A percentile compares a stretch with the other conserved stretches of the same genome.
These are phyloP conservation scores for Chytriomyces hyalinus DNA, from an alignment of 192 early-diverging fungal species.

Conservation along the genomic window DNA sequence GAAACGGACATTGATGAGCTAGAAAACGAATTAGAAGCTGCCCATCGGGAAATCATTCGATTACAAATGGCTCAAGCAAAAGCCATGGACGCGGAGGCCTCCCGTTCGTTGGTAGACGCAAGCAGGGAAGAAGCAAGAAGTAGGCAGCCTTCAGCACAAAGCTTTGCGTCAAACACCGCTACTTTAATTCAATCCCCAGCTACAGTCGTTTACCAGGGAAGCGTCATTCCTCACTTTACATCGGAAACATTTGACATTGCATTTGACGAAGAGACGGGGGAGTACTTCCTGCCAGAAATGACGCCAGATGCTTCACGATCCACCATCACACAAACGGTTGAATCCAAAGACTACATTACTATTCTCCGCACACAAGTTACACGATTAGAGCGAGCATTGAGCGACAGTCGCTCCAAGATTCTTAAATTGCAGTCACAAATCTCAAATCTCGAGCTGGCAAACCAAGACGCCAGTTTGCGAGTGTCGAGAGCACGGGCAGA, in stretches of 20 bases:
- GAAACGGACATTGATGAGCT: slow-evolving; percentile 28
- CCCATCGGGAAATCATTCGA: slow-evolving; percentile 3
- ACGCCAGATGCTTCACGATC: not conserved
- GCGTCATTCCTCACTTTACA: not conserved
- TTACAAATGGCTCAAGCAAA: slow-evolving; percentile 2
- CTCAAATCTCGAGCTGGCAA: slow-evolving; percentile 23
- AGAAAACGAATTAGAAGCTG: slow-evolving; percentile 27
- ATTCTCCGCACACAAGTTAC: slow-evolving; percentile 3
- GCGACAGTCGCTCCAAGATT: slow-evolving; percentile 12
- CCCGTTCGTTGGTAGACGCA: not conserved
- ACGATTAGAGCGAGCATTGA: slow-evolving; percentile 11
- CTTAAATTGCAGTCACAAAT: slow-evolving; percentile 32
- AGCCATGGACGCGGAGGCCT: not conserved
- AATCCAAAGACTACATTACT: slow-evolving; percentile 1
- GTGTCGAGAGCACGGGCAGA: slow-evolving; percentile 28
- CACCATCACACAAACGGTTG: slow-evolving; percentile 1
- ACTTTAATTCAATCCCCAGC: not conserved
- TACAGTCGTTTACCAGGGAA: not conserved
- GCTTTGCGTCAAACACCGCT: slow-evolving; percentile 5
- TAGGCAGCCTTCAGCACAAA: not conserved
- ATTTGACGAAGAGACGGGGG: slow-evolving; percentile 9
- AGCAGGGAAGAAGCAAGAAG: not conserved
- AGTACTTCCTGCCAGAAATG: slow-evolving; percentile 20
- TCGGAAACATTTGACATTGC: slow-evolving; percentile 22
- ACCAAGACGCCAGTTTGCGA: slow-evolving; percentile 27